Percentiles rank a stretch among this genome's conserved stretches.
phyloP scores from a whole-genome alignment of 2,329 filamentous ascomycete species.

The Bipolaris sorokiniana region DNA sequence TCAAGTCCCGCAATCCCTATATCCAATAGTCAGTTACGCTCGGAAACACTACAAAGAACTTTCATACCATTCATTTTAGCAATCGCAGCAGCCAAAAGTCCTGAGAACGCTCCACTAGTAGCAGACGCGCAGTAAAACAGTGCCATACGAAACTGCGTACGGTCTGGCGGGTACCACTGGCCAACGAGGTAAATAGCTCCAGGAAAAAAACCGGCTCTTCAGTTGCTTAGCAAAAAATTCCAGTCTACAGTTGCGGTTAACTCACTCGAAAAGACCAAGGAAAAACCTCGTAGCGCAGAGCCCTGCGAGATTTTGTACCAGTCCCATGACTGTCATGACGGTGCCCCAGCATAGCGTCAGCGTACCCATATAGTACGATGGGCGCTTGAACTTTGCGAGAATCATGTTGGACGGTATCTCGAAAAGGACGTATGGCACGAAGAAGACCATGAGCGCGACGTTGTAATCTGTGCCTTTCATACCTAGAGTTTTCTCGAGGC shows the following conservation, averaged over 20 bases:
- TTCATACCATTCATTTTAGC: slow-evolving; percentile 64
- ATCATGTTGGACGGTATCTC: slow-evolving; percentile 66
- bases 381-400: slow-evolving; percentile 62
- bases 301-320: slow-evolving; percentile 55
- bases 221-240: too few relatives aligned
- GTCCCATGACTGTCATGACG: slow-evolving; percentile 58
- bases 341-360: slow-evolving; percentile 49
- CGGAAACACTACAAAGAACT: slow-evolving; percentile 47
- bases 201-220: slow-evolving; percentile 43
- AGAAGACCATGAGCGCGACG: slow-evolving; percentile 59
- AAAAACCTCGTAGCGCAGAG: slow-evolving; percentile 56
- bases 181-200: slow-evolving; percentile 61
- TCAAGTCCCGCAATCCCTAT: background rate
- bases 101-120: slow-evolving; percentile 65
- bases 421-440: slow-evolving; percentile 58
- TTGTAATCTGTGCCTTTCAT: slow-evolving; percentile 64
- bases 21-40: background rate
- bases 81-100: slow-evolving; percentile 64
- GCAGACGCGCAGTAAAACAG: slow-evolving; percentile 65
- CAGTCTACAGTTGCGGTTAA: too few relatives aligned
- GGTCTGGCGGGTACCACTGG: slow-evolving; percentile 68
- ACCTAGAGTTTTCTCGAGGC: slow-evolving; percentile 27
- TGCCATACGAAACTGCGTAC: slow-evolving; percentile 63
- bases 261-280: slow-evolving; percentile 46
- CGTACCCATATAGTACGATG: slow-evolving; percentile 54